Base-by-base conservation (phyloP, 352 stramenopile species). In the Globisporangium echinulatum region DNA sequence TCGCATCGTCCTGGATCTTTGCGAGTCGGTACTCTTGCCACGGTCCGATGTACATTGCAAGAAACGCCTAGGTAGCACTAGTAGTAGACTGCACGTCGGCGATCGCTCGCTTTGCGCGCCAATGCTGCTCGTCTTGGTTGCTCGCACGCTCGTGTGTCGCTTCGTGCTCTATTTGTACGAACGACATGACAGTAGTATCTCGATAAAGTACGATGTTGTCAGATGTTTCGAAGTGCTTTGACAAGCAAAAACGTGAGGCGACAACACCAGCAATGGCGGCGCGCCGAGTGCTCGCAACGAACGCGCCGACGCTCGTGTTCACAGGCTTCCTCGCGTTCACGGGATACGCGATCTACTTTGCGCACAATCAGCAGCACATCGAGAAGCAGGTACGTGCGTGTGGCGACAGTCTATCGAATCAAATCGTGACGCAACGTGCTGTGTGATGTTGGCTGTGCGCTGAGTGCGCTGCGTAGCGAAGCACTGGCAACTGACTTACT, bases 11-110 rank as follows among this genome's bases (percentile, higher is more conserved):
- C 68, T 94, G 82, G 68, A 94, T 82, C 72, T 92, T 90, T 19
- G 85, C 82, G 52, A 92, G 76, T 4, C 83, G 79, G 65, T 91
- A 94, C 68, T 94, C 82, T 61, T 94, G 85, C 80, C 82, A 94
- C 55, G 82, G 84, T 15, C 84, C 82, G 61, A 94, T 90, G 66
- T 90, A 92, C 80, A 92, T 94, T 19, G 36, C 39, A 33, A 33
- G 25, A 2, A 33, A 1, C 25, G 25, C 3, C 25, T 33, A 3
- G 25, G 25, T 33, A 33, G 6, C 17, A 9, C 7, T 25, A 44
- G 36, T 5, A 8, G 25, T 33, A 10, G 50, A 37, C 9, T 13
- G 8, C 52, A 15, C 38, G 42, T 33, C 13, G 13, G 43, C 33
- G 48, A 9, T 33, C 15, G 15, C 6, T 37, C 13, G 37, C 5